These are phyloP conservation scores for Corynespora cassiicola DNA, from an alignment of 2,329 filamentous ascomycete genomes.

Conservation along the genomic window DNA sequence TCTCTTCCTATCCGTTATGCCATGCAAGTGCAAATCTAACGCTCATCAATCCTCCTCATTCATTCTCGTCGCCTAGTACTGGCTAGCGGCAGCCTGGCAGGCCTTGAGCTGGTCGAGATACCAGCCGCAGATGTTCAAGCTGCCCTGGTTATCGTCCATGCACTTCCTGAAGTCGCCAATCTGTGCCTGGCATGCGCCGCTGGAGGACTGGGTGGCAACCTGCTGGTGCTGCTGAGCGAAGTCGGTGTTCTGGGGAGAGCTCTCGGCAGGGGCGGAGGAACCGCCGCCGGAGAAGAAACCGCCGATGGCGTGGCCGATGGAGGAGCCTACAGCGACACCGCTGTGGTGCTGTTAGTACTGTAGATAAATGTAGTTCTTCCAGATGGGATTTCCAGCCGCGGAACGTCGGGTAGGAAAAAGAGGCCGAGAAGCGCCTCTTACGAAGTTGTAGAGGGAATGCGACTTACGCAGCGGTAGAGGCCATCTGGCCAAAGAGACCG, in stretches of 20 bases:
- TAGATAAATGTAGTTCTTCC: neutral
- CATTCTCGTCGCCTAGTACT: constrained; percentile 48
- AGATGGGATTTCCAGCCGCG: constrained; percentile 1
- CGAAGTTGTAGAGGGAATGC: too few relatives aligned
- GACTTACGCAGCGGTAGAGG: constrained; percentile 93
- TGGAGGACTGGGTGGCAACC: constrained; percentile 46
- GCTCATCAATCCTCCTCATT: constrained; percentile 3
- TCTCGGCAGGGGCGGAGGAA: constrained; percentile 60
- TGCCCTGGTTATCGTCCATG: constrained; percentile 93
- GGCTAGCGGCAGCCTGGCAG: constrained; percentile 55
- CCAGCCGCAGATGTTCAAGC: constrained; percentile 96
- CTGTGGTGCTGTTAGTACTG: constrained; percentile 57
- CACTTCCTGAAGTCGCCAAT: constrained; percentile 89
- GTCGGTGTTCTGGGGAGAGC: constrained; percentile 42
- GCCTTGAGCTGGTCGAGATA: constrained; percentile 89
- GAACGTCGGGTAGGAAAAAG: neutral
- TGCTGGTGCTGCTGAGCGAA: constrained; percentile 38
- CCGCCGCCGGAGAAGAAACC: constrained; percentile 83
- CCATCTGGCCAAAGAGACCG: constrained; percentile 95
- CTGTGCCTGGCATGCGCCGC: constrained; percentile 71
- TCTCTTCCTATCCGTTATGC: neutral
- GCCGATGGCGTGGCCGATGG: constrained; percentile 92
- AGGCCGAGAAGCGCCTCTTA: too few relatives aligned
- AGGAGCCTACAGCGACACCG: constrained; percentile 94
- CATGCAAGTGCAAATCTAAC: too few relatives aligned